Conservation (phyloP, 768 basidiomycete genomes). For the Austroboletus festivus region DNA sequence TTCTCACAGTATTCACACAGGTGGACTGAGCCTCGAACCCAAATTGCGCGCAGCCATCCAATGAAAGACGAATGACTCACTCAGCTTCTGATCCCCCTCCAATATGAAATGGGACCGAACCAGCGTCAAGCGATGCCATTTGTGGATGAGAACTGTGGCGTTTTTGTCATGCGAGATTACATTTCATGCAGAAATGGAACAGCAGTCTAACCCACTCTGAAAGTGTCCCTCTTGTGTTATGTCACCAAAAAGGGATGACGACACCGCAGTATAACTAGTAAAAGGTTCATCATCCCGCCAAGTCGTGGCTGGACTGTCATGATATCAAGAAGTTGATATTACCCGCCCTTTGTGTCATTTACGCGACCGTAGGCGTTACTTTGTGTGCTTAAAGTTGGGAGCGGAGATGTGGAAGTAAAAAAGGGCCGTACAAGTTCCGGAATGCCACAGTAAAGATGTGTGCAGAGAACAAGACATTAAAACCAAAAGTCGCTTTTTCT, state of each 20-base stretch:
- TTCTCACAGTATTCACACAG: conserved; percentile 14
- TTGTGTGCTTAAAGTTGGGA: conserved; percentile 11
- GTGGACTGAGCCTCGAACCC: too few relatives aligned
- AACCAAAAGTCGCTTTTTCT: background rate
- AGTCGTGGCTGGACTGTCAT: background rate
- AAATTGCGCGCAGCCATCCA: background rate
- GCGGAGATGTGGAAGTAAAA: too few relatives aligned
- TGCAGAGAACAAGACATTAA: background rate
- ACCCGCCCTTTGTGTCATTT: background rate
- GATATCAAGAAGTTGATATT: conserved; percentile 3
- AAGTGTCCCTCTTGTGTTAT: conserved; percentile 3
- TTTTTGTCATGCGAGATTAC: conserved; percentile 9
- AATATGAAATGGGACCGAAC: conserved; percentile 9
- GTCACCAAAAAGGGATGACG: conserved; percentile 17
- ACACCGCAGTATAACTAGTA: conserved; percentile 5
- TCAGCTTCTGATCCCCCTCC: background rate
- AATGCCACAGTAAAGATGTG: background rate
- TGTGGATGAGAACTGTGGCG: conserved; percentile 14
- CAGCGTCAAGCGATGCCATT: conserved; percentile 2
- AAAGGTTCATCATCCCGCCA: background rate
- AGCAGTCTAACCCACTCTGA: background rate
- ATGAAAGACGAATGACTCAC: conserved; percentile 5
- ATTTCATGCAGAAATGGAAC: conserved; percentile 11
- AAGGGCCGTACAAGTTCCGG: too few relatives aligned
- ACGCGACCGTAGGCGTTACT: background rate